Evolutionary conservation across 1,284 basidiomycete genomes (phyloP).

Genomic region (Marasmius fiardii): DNA sequence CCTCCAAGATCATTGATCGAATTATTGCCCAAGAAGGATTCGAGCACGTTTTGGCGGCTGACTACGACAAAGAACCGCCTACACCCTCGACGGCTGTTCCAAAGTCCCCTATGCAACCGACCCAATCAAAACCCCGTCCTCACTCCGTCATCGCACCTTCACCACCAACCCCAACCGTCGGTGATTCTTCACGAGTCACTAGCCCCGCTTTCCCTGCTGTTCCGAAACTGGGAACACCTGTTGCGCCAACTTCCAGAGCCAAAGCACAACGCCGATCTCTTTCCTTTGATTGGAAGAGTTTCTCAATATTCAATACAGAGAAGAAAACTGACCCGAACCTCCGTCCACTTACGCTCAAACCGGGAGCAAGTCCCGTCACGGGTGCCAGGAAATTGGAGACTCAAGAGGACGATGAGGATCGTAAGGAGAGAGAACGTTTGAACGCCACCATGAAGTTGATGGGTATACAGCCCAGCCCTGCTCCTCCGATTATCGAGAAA

Average conservation of each 20-base stretch:
- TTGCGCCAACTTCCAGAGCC: constrained; percentile 31
- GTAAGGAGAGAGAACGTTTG: constrained; percentile 77
- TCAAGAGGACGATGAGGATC: constrained; percentile 86
- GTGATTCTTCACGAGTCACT: constrained; percentile 25
- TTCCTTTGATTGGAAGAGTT: constrained; percentile 78
- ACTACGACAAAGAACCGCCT: constrained; percentile 66
- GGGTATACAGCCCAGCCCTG: constrained; percentile 70
- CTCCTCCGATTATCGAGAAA: constrained; percentile 36
- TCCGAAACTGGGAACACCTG: constrained; percentile 23
- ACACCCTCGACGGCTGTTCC: constrained; percentile 36
- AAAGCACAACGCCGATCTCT: constrained; percentile 67
- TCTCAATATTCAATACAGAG: constrained; percentile 64
- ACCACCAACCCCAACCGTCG: constrained; percentile 33
- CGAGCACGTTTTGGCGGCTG: constrained; percentile 87
- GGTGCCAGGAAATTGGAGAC: constrained; percentile 74
- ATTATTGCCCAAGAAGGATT: constrained; percentile 93
- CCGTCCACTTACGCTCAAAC: constrained; percentile 70
- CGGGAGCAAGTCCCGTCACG: constrained; percentile 51
- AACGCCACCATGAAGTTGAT: constrained; percentile 89
- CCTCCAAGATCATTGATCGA: constrained; percentile 94
- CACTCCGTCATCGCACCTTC: constrained; percentile 56
- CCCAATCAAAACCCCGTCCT: constrained; percentile 47
- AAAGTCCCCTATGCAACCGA: constrained; percentile 13
- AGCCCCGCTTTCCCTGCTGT: constrained; percentile 32
- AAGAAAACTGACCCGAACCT: constrained; percentile 62